Evolutionary conservation across 768 basidiomycete genomes (phyloP).

Genomic region (Pleurotus cornucopiae): DNA sequence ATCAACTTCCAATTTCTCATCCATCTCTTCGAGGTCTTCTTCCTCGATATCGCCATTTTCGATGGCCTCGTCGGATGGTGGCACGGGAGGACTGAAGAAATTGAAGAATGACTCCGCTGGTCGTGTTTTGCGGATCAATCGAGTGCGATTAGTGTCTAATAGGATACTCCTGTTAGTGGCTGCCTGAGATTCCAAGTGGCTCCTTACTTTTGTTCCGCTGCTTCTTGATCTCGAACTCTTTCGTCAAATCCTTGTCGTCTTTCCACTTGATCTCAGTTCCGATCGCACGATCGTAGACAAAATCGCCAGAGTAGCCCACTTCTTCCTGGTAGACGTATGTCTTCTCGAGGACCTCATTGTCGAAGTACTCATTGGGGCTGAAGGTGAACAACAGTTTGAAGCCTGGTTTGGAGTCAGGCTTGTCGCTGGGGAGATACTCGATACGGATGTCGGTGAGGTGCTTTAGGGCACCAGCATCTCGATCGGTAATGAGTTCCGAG

Average conservation of each 20-base stretch:
- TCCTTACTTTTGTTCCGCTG: constrained; percentile 92
- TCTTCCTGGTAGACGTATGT: constrained; percentile 92
- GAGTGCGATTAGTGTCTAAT: constrained; percentile 79
- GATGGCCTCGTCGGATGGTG: constrained; percentile 63
- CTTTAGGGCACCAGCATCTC: constrained; percentile 85
- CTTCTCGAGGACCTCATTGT: constrained; percentile 81
- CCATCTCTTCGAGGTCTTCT: constrained; percentile 85
- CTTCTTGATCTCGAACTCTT: constrained; percentile 98
- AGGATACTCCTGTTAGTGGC: neutral
- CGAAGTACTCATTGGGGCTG: constrained; percentile 80
- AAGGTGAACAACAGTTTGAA: constrained; percentile 90
- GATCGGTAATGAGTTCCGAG: constrained; percentile 87
- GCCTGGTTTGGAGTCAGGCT: constrained; percentile 70
- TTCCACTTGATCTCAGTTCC: constrained; percentile 97
- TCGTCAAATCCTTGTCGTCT: constrained; percentile 96
- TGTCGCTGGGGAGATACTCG: constrained; percentile 59
- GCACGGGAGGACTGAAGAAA: constrained; percentile 86
- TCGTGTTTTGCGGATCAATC: constrained; percentile 79
- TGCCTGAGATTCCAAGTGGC: constrained; percentile 3
- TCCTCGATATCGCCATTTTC: constrained; percentile 75
- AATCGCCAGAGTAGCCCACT: constrained; percentile 94
- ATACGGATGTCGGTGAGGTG: constrained; percentile 76
- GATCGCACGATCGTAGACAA: constrained; percentile 91
- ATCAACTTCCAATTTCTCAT: constrained; percentile 92
- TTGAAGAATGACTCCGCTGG: constrained; percentile 98